Evolutionary conservation across 805 yeast species (phyloP).

Genomic region (Scheffersomyces stipitis): DNA sequence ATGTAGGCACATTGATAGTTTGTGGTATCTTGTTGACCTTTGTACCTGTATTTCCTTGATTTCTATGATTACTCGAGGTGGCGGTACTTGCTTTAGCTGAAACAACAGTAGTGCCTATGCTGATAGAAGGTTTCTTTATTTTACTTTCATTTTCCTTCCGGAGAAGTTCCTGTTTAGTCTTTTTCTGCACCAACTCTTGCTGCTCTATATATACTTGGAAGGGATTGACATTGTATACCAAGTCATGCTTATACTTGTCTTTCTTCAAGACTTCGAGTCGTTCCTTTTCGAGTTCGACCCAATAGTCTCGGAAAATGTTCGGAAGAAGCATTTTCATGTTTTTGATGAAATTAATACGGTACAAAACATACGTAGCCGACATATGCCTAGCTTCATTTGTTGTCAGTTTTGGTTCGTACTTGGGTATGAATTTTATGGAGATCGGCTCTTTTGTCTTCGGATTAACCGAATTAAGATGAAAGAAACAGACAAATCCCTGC

Average conservation of each 20-base stretch:
- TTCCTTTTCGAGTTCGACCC: slow-evolving; percentile 70
- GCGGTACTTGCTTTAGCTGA: slow-evolving; percentile 6
- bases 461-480: slow-evolving; percentile 66
- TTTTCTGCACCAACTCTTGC: slow-evolving; percentile 42
- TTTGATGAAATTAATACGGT: slow-evolving; percentile 74
- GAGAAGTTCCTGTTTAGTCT: slow-evolving; percentile 47
- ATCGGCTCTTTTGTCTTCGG: slow-evolving; percentile 78
- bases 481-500: slow-evolving; percentile 65
- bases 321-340: slow-evolving; percentile 88
- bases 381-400: slow-evolving; percentile 86
- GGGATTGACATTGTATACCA: slow-evolving; percentile 69
- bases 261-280: slow-evolving; percentile 50
- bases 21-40: slow-evolving; percentile 8
- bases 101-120: slow-evolving; percentile 34
- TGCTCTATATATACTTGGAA: slow-evolving; percentile 66
- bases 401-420: slow-evolving; percentile 68
- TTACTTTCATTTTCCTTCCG: slow-evolving; percentile 51
- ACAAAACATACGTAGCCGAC: slow-evolving; percentile 87
- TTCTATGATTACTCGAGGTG: not conserved
- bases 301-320: slow-evolving; percentile 70
- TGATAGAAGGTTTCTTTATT: slow-evolving; percentile 44
- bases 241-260: slow-evolving; percentile 49
- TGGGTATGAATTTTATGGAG: slow-evolving; percentile 53
- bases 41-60: slow-evolving; percentile 4
- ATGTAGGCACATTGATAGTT: slow-evolving; percentile 15